A percentile compares a stretch with the other conserved stretches of the same genome.
Conservation (phyloP, 495 filamentous ascomycete genomes). For the Penicillium tannophilum region DNA sequence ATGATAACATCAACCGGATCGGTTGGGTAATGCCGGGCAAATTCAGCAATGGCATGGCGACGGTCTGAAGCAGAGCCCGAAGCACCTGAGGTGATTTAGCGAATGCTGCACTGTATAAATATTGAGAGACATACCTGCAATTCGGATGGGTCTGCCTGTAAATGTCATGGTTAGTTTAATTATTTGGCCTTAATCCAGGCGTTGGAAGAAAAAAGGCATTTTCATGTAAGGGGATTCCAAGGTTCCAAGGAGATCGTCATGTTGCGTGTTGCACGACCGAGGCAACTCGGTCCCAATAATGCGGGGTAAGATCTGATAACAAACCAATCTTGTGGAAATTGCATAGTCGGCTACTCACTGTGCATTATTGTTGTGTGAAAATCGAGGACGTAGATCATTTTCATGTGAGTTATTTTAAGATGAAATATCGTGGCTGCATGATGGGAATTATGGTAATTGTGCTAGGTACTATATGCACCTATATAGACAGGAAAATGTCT, state of each 20-base stretch:
- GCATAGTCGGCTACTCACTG: background rate
- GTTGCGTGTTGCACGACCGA: background rate
- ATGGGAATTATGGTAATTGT: too few relatives aligned
- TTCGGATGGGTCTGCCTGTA: conserved; percentile 9
- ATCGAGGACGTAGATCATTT: too few relatives aligned
- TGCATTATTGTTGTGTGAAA: too few relatives aligned
- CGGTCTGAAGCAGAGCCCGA: conserved; percentile 60
- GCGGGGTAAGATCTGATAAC: conserved; percentile 2
- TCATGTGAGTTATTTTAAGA: too few relatives aligned
- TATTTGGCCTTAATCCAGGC: background rate
- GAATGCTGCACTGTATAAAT: background rate
- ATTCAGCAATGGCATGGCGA: conserved; percentile 55
- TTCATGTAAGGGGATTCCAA: background rate
- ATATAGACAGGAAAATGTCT: too few relatives aligned
- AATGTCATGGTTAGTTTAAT: conserved; percentile 1
- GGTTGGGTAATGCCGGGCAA: conserved; percentile 44
- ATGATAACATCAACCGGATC: conserved; percentile 60
- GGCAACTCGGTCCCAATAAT: conserved; percentile 4
- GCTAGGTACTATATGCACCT: too few relatives aligned
- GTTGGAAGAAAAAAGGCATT: background rate
- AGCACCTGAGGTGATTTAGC: conserved; percentile 24
- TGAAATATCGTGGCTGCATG: too few relatives aligned
- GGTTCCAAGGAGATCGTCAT: background rate
- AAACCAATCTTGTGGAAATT: background rate
- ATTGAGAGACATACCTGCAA: conserved; percentile 6